These are phyloP conservation scores for Neofusicoccum parvum DNA, from an alignment of 2,329 filamentous ascomycete species.

Conservation along the genomic window DNA sequence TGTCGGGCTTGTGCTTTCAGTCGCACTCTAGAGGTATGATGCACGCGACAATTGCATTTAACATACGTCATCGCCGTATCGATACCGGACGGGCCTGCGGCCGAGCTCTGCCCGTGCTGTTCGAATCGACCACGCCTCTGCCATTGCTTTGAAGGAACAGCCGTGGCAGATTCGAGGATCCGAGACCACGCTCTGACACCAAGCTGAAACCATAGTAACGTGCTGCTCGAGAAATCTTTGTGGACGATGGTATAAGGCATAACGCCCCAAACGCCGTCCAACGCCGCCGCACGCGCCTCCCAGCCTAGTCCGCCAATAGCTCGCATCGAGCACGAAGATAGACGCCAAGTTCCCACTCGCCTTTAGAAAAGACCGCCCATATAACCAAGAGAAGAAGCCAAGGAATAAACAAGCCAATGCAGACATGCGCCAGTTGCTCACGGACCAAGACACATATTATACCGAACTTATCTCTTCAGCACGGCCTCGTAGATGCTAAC, in stretches of 20 bases:
- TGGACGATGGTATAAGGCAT: slow-evolving; percentile 24
- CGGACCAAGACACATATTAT: background rate
- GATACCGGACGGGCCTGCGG: slow-evolving; percentile 7
- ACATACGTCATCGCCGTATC: slow-evolving; percentile 19
- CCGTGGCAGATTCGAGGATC: background rate
- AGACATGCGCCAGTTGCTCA: background rate
- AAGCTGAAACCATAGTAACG: background rate
- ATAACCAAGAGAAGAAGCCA: slow-evolving; percentile 4
- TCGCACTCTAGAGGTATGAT: background rate
- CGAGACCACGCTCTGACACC: background rate
- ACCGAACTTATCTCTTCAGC: slow-evolving; percentile 55
- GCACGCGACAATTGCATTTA: background rate
- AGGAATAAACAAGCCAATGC: background rate
- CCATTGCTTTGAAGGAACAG: too few species aligned
- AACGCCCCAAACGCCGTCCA: slow-evolving; percentile 24
- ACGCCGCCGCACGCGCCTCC: slow-evolving; percentile 24
- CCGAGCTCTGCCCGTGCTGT: background rate
- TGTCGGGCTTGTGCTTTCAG: background rate
- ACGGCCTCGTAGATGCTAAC: slow-evolving; percentile 78
- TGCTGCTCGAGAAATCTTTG: background rate
- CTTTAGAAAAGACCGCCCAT: background rate
- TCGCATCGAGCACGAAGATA: slow-evolving; percentile 5
- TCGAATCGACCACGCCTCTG: background rate
- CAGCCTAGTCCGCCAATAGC: background rate
- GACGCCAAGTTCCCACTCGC: slow-evolving; percentile 10